Percentiles rank a stretch among this genome's conserved stretches.
phyloP scores from a whole-genome alignment of 202 grass and related monocot species.

The Carex arenaria region DNA sequence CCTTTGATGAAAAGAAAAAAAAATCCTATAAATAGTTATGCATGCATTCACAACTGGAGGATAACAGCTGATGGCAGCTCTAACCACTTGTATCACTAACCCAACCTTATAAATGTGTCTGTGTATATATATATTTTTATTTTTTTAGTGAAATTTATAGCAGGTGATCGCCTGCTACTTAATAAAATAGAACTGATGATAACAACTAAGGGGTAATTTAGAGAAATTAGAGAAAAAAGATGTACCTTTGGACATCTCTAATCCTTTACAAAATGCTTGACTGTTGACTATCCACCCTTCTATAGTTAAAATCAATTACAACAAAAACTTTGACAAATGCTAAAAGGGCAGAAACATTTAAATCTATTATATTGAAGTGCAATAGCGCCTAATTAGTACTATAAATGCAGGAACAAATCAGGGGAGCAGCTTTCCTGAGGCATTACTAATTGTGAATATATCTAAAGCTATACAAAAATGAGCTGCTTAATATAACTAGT shows the following conservation, averaged over 20 bases:
- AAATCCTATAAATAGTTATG: no score
- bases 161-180: no score
- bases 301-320: constrained; percentile 8
- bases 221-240: not conserved
- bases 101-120: no score
- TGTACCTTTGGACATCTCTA: not conserved
- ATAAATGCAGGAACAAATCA: not conserved
- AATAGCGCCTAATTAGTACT: not conserved
- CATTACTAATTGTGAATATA: not conserved
- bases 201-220: not conserved
- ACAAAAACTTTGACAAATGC: not conserved
- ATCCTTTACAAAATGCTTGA: constrained; percentile 7
- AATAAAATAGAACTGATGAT: not conserved
- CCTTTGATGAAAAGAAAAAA: no score
- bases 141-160: no score
- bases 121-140: no score
- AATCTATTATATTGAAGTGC: not conserved
- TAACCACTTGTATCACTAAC: no score
- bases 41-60: no score
- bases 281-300: not conserved
- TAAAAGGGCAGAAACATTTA: constrained; percentile 4
- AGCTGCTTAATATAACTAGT: not conserved
- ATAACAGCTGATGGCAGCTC: no score
- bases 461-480: constrained; percentile 9
- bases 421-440: constrained; percentile 1